Evolutionary conservation across 2,329 filamentous ascomycete genomes (phyloP).

Genomic region (Pseudogymnoascus destructans): DNA sequence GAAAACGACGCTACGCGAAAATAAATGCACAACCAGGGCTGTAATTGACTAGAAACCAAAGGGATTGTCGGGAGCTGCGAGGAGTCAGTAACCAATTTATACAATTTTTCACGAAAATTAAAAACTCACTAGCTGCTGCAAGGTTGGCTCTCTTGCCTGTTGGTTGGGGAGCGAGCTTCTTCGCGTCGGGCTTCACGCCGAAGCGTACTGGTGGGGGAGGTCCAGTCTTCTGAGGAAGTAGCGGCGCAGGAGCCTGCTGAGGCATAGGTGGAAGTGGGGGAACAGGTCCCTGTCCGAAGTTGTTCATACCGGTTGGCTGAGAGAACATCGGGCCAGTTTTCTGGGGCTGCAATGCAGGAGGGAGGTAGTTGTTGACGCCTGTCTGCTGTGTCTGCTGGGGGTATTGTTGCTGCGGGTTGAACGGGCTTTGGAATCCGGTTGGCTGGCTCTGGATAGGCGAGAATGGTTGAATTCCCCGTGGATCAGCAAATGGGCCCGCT

Average conservation of each 20-base stretch:
- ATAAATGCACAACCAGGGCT: slow-evolving; percentile 1
- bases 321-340: slow-evolving; percentile 41
- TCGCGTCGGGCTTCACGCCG: slow-evolving; percentile 58
- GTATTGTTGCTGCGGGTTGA: slow-evolving; percentile 28
- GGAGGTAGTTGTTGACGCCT: slow-evolving; percentile 44
- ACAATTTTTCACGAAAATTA: slow-evolving; percentile 6
- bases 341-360: slow-evolving; percentile 47
- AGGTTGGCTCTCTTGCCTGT: slow-evolving; percentile 87
- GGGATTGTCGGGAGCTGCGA: slow-evolving; percentile 51
- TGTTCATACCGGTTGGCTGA: slow-evolving; percentile 38
- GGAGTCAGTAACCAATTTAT: slow-evolving; percentile 14
- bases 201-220: slow-evolving; percentile 83
- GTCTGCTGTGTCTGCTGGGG: slow-evolving; percentile 27
- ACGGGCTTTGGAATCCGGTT: slow-evolving; percentile 34
- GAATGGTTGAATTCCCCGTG: slow-evolving; percentile 37
- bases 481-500: slow-evolving; percentile 41
- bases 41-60: slow-evolving; percentile 46
- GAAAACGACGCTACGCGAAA: slow-evolving; percentile 8
- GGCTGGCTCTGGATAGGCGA: slow-evolving; percentile 37
- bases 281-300: slow-evolving; percentile 32
- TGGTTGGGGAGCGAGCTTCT: slow-evolving; percentile 71
- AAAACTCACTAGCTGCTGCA: slow-evolving; percentile 81
- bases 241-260: slow-evolving; percentile 43
- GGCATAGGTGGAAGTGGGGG: slow-evolving; percentile 41
- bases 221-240: slow-evolving; percentile 68